Evolutionary conservation across 371 early-diverging fungal genomes (phyloP).

Genomic region (Apophysomyces ossiformis): DNA sequence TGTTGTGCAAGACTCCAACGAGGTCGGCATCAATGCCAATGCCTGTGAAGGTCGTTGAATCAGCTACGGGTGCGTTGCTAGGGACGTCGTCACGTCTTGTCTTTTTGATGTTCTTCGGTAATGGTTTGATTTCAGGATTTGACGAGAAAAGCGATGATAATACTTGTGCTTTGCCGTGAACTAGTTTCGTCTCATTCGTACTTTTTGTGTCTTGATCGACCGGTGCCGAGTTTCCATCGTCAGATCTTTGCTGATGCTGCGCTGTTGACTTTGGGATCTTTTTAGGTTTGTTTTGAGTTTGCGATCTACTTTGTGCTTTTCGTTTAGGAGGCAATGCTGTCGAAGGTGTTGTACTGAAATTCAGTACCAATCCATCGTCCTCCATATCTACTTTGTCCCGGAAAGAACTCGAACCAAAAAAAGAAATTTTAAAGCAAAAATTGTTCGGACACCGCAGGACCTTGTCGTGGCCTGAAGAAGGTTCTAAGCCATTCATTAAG

Average conservation of each 20-base stretch:
- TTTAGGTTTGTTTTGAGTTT: slow-evolving; percentile 34
- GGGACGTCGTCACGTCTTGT: slow-evolving; percentile 41
- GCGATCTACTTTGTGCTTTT: slow-evolving; percentile 26
- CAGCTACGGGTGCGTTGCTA: slow-evolving; percentile 60
- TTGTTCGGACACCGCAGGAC: no score
- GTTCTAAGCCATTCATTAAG: no score
- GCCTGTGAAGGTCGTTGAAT: slow-evolving; percentile 67
- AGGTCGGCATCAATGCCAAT: slow-evolving; percentile 79
- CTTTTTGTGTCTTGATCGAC: slow-evolving; percentile 2
- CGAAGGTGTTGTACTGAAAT: slow-evolving; percentile 50
- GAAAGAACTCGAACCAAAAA: neutral
- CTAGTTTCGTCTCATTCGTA: slow-evolving; percentile 27
- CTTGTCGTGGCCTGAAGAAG: no score
- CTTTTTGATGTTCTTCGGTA: slow-evolving; percentile 36
- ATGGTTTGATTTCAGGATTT: slow-evolving; percentile 51
- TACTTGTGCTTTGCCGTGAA: slow-evolving; percentile 59
- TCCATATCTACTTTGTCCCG: slow-evolving; percentile 36
- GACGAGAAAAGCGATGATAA: slow-evolving; percentile 64
- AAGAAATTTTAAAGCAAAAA: slow-evolving; percentile 4
- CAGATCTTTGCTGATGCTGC: slow-evolving; percentile 24
- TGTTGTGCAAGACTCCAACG: slow-evolving; percentile 59
- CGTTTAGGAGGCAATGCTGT: slow-evolving; percentile 24
- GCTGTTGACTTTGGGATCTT: slow-evolving; percentile 31
- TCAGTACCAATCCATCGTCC: slow-evolving; percentile 73
- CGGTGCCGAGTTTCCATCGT: slow-evolving; percentile 1